A percentile compares a stretch with the other conserved stretches of the same genome.
Conservation (phyloP, 2,329 filamentous ascomycete genomes). For the Rhynchosporium graminicola region DNA sequence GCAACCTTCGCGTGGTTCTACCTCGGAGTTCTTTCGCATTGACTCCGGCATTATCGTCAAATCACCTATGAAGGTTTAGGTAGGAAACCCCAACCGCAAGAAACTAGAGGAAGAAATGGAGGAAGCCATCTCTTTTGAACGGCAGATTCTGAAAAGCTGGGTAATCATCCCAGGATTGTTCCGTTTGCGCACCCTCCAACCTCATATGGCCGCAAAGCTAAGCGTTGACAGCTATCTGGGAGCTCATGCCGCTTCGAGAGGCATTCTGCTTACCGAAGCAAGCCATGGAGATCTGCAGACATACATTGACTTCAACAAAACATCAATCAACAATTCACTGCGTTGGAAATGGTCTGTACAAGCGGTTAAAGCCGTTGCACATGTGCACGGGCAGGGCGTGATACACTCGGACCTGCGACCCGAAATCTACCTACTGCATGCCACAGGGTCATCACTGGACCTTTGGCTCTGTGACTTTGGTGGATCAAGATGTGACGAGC, state of each 20-base stretch:
- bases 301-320: background rate
- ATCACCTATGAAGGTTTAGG: constrained; percentile 18
- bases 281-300: constrained; percentile 1
- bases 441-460: constrained; percentile 10
- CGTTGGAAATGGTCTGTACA: constrained; percentile 8
- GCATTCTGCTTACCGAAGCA: constrained; percentile 7
- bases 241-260: background rate
- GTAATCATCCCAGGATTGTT: constrained; percentile 18
- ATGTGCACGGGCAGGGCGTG: constrained; percentile 5
- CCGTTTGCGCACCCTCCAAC: constrained; percentile 15
- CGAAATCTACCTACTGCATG: constrained; percentile 3
- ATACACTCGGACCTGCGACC: constrained; percentile 7
- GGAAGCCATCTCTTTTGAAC: constrained; percentile 16
- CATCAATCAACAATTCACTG: background rate
- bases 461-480: constrained; percentile 24
- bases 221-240: constrained; percentile 6
- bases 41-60: constrained; percentile 19
- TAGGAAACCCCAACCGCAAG: constrained; percentile 20
- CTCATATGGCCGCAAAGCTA: constrained; percentile 14
- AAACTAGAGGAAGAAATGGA: constrained; percentile 21
- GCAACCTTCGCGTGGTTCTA: constrained; percentile 22
- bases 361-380: background rate
- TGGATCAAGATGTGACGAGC: constrained; percentile 21
- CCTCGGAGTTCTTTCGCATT: constrained; percentile 23
- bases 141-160: constrained; percentile 16